Percentiles rank a stretch among this genome's conserved stretches.
Evolutionary conservation across 1,284 basidiomycete species (phyloP).

Genomic region (Tausonia pullulans): DNA sequence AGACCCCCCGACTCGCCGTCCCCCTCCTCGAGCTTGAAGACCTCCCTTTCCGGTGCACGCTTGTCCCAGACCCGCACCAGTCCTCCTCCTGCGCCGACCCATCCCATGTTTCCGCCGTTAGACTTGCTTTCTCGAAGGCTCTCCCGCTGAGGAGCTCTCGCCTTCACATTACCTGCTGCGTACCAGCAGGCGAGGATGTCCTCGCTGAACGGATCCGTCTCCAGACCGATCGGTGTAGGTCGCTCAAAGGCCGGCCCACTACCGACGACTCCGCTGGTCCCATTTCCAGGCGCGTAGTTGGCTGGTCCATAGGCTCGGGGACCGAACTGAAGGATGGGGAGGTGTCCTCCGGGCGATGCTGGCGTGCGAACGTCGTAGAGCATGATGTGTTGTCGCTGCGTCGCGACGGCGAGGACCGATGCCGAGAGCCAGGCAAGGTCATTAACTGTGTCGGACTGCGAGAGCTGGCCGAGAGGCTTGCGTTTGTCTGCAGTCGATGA

Average conservation of each 20-base stretch:
- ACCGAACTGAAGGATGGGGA: constrained; percentile 11
- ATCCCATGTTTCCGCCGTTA: too few species aligned
- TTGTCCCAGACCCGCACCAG: constrained; percentile 12
- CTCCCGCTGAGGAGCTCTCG: too few species aligned
- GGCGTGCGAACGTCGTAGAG: constrained; percentile 13
- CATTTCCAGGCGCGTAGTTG: too few species aligned
- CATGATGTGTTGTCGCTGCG: constrained; percentile 10
- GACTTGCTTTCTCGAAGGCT: too few species aligned
- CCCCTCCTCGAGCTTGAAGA: neutral
- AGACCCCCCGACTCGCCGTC: neutral
- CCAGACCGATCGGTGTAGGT: too few species aligned
- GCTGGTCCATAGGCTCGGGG: neutral
- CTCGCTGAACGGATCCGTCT: too few species aligned
- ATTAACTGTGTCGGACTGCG: constrained; percentile 7
- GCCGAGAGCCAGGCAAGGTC: constrained; percentile 12
- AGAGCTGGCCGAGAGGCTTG: neutral
- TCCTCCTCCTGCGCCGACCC: neutral
- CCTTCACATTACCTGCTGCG: too few species aligned
- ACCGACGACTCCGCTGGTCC: too few species aligned
- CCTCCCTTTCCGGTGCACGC: neutral
- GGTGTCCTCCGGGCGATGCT: neutral
- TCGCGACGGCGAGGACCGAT: constrained; percentile 9
- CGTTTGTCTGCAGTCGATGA: neutral
- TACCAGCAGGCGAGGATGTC: too few species aligned
- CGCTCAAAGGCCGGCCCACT: too few species aligned